Percentiles rank a stretch among this genome's conserved stretches.
These are phyloP conservation scores for Spiraea crenata DNA, from an alignment of 331 rosid genomes.

Conservation along the genomic window DNA sequence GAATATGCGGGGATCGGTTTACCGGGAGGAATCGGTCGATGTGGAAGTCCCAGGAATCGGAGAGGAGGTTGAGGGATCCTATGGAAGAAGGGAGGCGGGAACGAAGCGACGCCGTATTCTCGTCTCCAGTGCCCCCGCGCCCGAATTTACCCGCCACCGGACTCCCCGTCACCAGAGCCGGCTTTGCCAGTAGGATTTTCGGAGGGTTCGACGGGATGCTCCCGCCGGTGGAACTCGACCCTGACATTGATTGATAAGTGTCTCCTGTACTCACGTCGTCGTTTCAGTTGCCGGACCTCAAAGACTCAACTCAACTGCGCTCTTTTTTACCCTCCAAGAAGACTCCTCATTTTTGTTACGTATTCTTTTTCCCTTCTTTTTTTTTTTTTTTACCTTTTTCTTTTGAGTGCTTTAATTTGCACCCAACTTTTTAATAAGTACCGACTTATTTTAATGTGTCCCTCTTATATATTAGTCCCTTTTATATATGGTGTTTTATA, in stretches of 20 bases:
- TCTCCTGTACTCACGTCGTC: neutral
- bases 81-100: constrained; percentile 78
- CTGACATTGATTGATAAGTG: neutral
- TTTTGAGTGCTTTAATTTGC: too few species aligned
- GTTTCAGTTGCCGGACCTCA: neutral
- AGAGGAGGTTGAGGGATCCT: constrained; percentile 87
- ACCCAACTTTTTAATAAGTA: too few species aligned
- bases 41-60: constrained; percentile 87
- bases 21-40: constrained; percentile 91
- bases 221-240: neutral
- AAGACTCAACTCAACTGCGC: neutral
- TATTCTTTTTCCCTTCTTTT: too few species aligned
- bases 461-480: too few species aligned
- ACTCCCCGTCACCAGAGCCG: constrained; percentile 62
- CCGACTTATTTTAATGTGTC: too few species aligned
- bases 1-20: neutral
- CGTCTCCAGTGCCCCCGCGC: constrained; percentile 61
- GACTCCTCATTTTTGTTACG: too few species aligned
- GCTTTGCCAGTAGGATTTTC: constrained; percentile 29
- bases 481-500: too few species aligned
- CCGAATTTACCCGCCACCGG: constrained; percentile 50
- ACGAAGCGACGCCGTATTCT: constrained; percentile 55
- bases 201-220: neutral
- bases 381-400: too few species aligned
- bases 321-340: neutral